A percentile compares a stretch with the other conserved stretches of the same genome.
Conservation (phyloP, 179 eudicot species). For the Silene coronaria region DNA sequence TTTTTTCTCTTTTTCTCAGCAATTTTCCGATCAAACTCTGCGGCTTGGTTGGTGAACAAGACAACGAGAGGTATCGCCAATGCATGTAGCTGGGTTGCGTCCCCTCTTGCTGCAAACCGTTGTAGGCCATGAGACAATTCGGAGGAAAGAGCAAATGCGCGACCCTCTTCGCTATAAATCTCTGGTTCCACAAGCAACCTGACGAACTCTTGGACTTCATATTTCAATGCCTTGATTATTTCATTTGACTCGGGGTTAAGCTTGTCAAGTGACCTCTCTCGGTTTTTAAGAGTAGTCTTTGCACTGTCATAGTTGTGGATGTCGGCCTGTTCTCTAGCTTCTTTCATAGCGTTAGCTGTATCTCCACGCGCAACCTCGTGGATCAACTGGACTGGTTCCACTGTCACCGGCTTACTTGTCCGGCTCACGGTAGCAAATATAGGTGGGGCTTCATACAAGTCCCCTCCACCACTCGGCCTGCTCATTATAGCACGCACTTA, state of each 20-base stretch:
- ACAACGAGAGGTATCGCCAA: background rate
- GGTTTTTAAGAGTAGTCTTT: background rate
- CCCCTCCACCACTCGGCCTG: background rate
- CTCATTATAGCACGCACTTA: background rate
- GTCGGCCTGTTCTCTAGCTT: constrained; percentile 13
- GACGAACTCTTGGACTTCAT: background rate
- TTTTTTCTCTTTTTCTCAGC: too few species aligned
- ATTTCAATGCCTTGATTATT: background rate
- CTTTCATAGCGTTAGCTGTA: background rate
- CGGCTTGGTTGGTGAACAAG: background rate
- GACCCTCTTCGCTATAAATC: background rate
- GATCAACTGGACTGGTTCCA: constrained; percentile 2
- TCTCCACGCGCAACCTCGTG: constrained; percentile 3
- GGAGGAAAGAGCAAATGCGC: constrained; percentile 11
- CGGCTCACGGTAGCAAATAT: background rate
- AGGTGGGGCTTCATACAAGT: background rate
- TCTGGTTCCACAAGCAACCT: background rate
- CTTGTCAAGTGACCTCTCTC: background rate
- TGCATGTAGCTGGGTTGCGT: background rate
- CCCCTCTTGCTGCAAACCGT: constrained; percentile 17
- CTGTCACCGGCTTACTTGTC: background rate
- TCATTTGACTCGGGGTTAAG: background rate
- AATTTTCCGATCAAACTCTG: background rate
- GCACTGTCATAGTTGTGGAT: constrained; percentile 4
- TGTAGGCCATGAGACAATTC: constrained; percentile 17